These are phyloP conservation scores for Cornus kousa DNA, from an alignment of 148 eudicot species.

Conservation along the genomic window DNA sequence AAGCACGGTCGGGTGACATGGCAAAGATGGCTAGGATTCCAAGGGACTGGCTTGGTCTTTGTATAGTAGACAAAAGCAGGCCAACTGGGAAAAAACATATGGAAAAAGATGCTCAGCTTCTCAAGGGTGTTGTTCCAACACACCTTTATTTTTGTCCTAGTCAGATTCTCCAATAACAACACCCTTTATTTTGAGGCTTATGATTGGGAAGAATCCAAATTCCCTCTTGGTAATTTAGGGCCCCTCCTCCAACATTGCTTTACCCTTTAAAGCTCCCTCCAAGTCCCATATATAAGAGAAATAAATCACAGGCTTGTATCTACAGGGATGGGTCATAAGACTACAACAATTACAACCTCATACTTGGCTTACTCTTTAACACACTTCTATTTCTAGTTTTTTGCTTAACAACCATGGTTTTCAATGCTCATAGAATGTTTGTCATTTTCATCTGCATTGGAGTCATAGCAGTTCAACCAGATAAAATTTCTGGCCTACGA, in stretches of 20 bases:
- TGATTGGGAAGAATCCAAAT: constrained; percentile 69
- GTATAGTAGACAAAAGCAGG: constrained; percentile 40
- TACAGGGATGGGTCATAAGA: constrained; percentile 47
- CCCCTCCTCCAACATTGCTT: constrained; percentile 46
- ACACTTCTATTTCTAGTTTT: constrained; percentile 4
- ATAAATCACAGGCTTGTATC: constrained; percentile 40
- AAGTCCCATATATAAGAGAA: constrained; percentile 24
- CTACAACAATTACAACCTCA: constrained; percentile 23
- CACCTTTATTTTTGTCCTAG: constrained; percentile 34
- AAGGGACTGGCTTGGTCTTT: constrained; percentile 35
- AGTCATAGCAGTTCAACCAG: constrained; percentile 39
- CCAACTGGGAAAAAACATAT: constrained; percentile 45
- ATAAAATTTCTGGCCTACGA: constrained; percentile 40
- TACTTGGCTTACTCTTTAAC: constrained; percentile 30
- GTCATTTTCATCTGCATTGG: constrained; percentile 44
- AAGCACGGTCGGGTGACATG: constrained; percentile 29
- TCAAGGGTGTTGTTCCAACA: constrained; percentile 61
- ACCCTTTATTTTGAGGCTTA: constrained; percentile 49
- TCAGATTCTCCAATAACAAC: constrained; percentile 57
- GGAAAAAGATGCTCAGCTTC: constrained; percentile 88
- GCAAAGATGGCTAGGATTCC: constrained; percentile 26
- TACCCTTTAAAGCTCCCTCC: constrained; percentile 25
- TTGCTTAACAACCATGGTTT: constrained; percentile 35
- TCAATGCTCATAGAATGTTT: constrained; percentile 28
- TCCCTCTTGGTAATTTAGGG: constrained; percentile 50